A percentile compares a stretch with the other conserved stretches of the same genome.
Conservation (phyloP, 257 asterid genomes). For the Solanum sitiens region DNA sequence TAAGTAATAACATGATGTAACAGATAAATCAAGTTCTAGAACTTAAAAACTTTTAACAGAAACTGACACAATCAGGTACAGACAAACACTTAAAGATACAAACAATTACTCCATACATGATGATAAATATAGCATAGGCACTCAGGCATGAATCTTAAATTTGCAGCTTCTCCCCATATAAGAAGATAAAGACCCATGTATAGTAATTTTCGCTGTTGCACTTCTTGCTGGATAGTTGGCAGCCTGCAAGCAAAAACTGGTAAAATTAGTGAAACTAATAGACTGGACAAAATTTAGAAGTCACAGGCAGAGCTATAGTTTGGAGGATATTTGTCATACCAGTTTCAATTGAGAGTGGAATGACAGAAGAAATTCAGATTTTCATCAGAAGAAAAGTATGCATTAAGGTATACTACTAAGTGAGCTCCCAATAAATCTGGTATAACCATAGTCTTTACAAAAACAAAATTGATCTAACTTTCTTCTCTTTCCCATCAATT, state of each 20-base stretch:
- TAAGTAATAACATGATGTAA: background rate
- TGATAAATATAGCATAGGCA: conserved; percentile 95
- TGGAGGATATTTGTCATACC: background rate
- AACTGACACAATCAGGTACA: background rate
- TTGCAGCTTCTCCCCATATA: conserved; percentile 99
- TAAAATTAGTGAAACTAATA: conserved; percentile 3
- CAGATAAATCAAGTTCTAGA: background rate
- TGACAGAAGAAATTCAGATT: background rate
- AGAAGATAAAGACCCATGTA: conserved; percentile 96
- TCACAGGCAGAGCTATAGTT: background rate
- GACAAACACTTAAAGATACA: background rate
- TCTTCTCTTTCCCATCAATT: background rate
- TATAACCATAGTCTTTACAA: background rate
- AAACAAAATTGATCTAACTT: background rate
- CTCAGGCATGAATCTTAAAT: conserved; percentile 97
- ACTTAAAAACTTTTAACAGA: background rate
- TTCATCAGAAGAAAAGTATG: background rate
- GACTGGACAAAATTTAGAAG: background rate
- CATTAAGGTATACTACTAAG: background rate
- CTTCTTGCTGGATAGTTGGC: conserved; percentile 98
- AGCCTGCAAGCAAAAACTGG: conserved; percentile 43
- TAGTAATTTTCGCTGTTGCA: conserved; percentile 87
- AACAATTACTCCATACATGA: conserved; percentile 44
- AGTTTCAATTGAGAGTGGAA: background rate
- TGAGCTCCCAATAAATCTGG: background rate